Conservation (phyloP, 2,329 filamentous ascomycete species). For the Arthrinium puccinioides region DNA sequence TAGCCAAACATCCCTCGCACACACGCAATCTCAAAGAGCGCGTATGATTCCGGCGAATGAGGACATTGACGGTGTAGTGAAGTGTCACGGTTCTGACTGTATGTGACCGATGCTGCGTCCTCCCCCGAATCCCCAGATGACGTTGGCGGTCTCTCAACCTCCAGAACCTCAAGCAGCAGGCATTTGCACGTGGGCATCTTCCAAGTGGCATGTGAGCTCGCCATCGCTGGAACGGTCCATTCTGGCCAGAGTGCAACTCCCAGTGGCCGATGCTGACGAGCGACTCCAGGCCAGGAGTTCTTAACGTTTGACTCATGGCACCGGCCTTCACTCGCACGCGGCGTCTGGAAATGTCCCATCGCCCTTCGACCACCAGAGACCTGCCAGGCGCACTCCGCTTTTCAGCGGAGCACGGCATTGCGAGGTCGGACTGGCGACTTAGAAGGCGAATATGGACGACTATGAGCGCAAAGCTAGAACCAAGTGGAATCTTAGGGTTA, state of each 20-base stretch:
- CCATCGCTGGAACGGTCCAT: constrained; percentile 20
- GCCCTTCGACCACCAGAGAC: constrained; percentile 37
- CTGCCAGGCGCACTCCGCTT: constrained; percentile 34
- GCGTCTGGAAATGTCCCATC: constrained; percentile 52
- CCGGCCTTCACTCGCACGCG: constrained; percentile 45
- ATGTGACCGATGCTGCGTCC: constrained; percentile 38
- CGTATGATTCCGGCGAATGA: constrained; percentile 36
- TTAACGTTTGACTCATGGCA: constrained; percentile 74
- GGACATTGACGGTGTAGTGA: constrained; percentile 19
- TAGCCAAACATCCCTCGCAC: constrained; percentile 33
- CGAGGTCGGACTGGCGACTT: constrained; percentile 32
- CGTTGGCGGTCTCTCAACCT: constrained; percentile 6
- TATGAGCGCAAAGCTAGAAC: constrained; percentile 67
- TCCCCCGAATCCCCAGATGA: constrained; percentile 24
- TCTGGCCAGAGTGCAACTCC: constrained; percentile 48
- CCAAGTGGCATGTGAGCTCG: constrained; percentile 11
- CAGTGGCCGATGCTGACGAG: constrained; percentile 68
- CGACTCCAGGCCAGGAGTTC: constrained; percentile 63
- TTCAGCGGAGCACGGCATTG: constrained; percentile 39
- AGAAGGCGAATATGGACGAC: constrained; percentile 66
- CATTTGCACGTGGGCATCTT: constrained; percentile 25
- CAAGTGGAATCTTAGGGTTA: constrained; percentile 87
- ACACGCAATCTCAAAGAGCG: constrained; percentile 13
- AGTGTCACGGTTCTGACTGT: constrained; percentile 37
- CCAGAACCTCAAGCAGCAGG: constrained; percentile 13